Evolutionary conservation across 179 eudicot species (phyloP).

Genomic region (Beta macrorhiza): DNA sequence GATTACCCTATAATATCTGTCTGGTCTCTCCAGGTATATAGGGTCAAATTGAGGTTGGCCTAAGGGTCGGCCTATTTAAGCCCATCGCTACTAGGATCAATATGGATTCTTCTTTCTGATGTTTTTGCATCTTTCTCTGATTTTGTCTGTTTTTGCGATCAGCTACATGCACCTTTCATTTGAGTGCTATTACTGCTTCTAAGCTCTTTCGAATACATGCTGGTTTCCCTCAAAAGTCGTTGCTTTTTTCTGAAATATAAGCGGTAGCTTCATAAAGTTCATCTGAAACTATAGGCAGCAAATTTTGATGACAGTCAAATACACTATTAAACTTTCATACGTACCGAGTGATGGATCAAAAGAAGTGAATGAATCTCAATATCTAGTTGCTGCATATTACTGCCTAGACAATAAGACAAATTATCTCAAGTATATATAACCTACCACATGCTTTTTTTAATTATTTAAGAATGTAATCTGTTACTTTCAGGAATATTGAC

Average conservation of each 20-base stretch:
- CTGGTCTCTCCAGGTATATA: neutral
- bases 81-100: too few species aligned
- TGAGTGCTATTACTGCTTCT: neutral
- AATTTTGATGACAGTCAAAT: neutral
- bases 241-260: constrained; percentile 21
- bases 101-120: too few species aligned
- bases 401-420: neutral
- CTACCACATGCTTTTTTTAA: neutral
- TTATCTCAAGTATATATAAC: neutral
- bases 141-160: neutral
- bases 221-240: neutral
- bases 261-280: constrained; percentile 36
- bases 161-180: neutral
- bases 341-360: neutral
- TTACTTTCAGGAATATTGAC: neutral
- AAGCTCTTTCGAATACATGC: neutral
- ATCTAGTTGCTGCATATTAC: neutral
- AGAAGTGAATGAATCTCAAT: neutral
- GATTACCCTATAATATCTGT: neutral
- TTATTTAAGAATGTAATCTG: too few species aligned
- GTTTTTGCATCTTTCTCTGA: neutral
- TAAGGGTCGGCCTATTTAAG: neutral
- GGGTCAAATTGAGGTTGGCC: neutral
- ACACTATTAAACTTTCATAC: neutral
- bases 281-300: neutral